A percentile compares a stretch with the other conserved stretches of the same genome.
phyloP scores from a whole-genome alignment of 1,284 basidiomycete genomes.

The Ganoderma sinense region DNA sequence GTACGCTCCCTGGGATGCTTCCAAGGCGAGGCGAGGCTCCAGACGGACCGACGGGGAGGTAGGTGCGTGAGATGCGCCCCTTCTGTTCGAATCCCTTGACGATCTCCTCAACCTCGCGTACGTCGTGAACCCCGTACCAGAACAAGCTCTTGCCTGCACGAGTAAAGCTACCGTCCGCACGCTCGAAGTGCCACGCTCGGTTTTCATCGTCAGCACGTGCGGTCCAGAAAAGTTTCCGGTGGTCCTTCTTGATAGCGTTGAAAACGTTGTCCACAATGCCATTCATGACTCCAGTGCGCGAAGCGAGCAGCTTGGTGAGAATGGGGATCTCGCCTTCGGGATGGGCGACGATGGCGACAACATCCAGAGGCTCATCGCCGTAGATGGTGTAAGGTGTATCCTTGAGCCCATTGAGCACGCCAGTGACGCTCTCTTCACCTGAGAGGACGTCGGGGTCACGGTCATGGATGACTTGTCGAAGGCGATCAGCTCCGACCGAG shows the following conservation, averaged over 20 bases:
- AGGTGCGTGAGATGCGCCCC: constrained; percentile 70
- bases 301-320: constrained; percentile 91
- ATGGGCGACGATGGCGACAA: constrained; percentile 93
- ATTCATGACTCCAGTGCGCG: constrained; percentile 91
- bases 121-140: constrained; percentile 97
- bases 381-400: constrained; percentile 92
- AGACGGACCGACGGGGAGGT: constrained; percentile 90
- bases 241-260: constrained; percentile 94
- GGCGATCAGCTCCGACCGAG: constrained; percentile 89
- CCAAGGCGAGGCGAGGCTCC: constrained; percentile 68
- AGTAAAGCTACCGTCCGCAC: constrained; percentile 97
- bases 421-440: constrained; percentile 89
- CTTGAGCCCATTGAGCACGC: constrained; percentile 86
- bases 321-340: constrained; percentile 92
- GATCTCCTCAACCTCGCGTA: constrained; percentile 90
- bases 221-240: constrained; percentile 96
- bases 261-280: constrained; percentile 98
- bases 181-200: constrained; percentile 98
- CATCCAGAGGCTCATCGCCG: constrained; percentile 97
- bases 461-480: constrained; percentile 93
- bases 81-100: constrained; percentile 88
- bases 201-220: constrained; percentile 95
- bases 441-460: constrained; percentile 92
- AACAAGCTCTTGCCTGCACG: constrained; percentile 93
- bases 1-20: constrained; percentile 47